Percentiles rank a stretch among this genome's conserved stretches.
These are phyloP conservation scores for Aspergillus melleus DNA, from an alignment of 2,329 filamentous ascomycete species.

Conservation along the genomic window DNA sequence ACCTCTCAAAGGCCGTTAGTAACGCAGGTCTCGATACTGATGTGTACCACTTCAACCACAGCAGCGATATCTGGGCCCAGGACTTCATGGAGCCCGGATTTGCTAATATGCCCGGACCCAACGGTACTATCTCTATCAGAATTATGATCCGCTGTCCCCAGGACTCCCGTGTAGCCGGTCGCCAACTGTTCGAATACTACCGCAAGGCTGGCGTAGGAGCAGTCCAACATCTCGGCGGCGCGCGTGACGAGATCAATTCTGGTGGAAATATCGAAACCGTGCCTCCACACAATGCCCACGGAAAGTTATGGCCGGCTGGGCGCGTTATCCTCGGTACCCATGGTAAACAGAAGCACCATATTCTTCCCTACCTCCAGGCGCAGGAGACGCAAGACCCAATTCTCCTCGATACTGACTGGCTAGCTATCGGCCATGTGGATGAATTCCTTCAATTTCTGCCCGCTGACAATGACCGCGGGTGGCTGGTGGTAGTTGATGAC, in stretches of 20 bases:
- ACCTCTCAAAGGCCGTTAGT: slow-evolving; percentile 2
- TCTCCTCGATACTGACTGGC: slow-evolving; percentile 35
- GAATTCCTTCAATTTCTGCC: slow-evolving; percentile 39
- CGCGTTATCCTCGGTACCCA: slow-evolving; percentile 25
- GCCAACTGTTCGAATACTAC: slow-evolving; percentile 35
- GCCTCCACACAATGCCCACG: slow-evolving; percentile 27
- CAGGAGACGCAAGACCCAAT: slow-evolving; percentile 40
- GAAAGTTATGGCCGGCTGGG: slow-evolving; percentile 20
- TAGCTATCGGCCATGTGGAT: slow-evolving; percentile 35
- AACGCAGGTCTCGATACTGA: slow-evolving; percentile 18
- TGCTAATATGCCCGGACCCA: slow-evolving; percentile 40
- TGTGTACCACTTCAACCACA: slow-evolving; percentile 23
- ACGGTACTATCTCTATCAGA: slow-evolving; percentile 33
- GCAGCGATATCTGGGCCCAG: slow-evolving; percentile 40
- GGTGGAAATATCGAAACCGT: slow-evolving; percentile 43
- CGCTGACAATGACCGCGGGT: slow-evolving; percentile 18
- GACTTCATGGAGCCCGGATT: slow-evolving; percentile 44
- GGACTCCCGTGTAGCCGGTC: slow-evolving; percentile 26
- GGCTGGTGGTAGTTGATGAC: slow-evolving; percentile 24
- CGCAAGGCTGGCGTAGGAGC: slow-evolving; percentile 32
- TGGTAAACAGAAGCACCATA: slow-evolving; percentile 11
- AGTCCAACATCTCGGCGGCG: slow-evolving; percentile 27
- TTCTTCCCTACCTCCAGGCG: slow-evolving; percentile 31
- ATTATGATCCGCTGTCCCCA: slow-evolving; percentile 34
- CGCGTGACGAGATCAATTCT: slow-evolving; percentile 22